Evolutionary conservation across 1,284 basidiomycete species (phyloP).

Genomic region (Cutaneotrichosporon cavernicola): DNA sequence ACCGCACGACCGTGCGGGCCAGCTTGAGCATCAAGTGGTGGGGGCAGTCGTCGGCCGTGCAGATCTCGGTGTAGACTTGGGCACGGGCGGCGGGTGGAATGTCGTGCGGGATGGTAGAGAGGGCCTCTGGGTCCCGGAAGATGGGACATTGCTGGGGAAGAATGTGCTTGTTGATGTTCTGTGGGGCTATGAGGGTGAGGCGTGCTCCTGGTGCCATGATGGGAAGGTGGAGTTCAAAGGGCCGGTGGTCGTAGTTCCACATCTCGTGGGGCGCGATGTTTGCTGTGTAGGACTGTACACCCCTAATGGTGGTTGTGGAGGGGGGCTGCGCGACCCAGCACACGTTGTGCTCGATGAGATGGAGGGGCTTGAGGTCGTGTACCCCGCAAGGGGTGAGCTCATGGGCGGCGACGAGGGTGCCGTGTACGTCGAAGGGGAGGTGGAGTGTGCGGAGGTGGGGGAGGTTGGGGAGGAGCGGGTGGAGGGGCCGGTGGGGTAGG

Average conservation of each 20-base stretch:
- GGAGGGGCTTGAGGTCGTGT: background rate
- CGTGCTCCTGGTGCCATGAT: background rate
- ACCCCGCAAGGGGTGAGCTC: background rate
- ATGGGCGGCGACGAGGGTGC: background rate
- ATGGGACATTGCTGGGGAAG: background rate
- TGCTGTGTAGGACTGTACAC: background rate
- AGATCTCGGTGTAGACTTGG: background rate
- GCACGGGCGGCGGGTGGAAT: background rate
- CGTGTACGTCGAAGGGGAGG: conserved; percentile 1
- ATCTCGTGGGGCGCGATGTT: background rate
- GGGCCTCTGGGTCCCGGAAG: background rate
- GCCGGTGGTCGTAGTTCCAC: background rate
- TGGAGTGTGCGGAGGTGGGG: conserved; percentile 13
- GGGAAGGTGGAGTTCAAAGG: background rate
- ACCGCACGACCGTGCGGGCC: background rate
- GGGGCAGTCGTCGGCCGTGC: background rate
- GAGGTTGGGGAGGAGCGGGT: conserved; percentile 4
- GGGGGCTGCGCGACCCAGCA: conserved; percentile 1
- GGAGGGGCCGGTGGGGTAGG: background rate
- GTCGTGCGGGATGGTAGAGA: background rate
- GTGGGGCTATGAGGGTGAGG: background rate
- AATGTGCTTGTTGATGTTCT: too few species aligned
- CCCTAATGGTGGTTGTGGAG: background rate
- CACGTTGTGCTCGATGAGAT: background rate
- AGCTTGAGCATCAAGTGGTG: background rate